phyloP scores from a whole-genome alignment of 805 yeast genomes.

The Saccharomycopsis babjevae region DNA sequence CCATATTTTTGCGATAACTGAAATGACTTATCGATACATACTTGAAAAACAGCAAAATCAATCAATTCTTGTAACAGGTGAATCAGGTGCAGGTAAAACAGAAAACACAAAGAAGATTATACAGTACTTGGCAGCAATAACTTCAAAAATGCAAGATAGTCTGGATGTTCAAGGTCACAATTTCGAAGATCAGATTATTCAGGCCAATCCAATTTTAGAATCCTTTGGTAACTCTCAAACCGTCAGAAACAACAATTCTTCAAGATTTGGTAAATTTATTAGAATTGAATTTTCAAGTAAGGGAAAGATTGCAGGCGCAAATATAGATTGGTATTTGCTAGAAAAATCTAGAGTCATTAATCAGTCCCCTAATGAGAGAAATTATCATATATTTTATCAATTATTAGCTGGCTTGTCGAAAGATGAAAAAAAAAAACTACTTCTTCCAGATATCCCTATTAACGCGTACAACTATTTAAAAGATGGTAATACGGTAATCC shows the following conservation, averaged over 20 bases:
- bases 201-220: slow-evolving; percentile 92
- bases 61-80: slow-evolving; percentile 94
- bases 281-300: slow-evolving; percentile 62
- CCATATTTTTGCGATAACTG: slow-evolving; percentile 86
- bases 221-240: slow-evolving; percentile 97
- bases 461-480: slow-evolving; percentile 68
- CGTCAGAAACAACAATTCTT: slow-evolving; percentile 84
- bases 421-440: slow-evolving; percentile 42
- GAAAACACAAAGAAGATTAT: slow-evolving; percentile 93
- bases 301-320: slow-evolving; percentile 75
- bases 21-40: slow-evolving; percentile 72
- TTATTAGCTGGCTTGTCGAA: slow-evolving; percentile 58
- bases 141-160: slow-evolving; percentile 26
- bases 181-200: slow-evolving; percentile 77
- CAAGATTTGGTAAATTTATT: slow-evolving; percentile 94
- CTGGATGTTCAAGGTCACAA: slow-evolving; percentile 19
- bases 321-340: slow-evolving; percentile 85
- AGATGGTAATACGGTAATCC: slow-evolving; percentile 64
- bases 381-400: slow-evolving; percentile 92
- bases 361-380: slow-evolving; percentile 71
- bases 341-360: slow-evolving; percentile 88
- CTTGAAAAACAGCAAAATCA: slow-evolving; percentile 65
- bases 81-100: slow-evolving; percentile 97
- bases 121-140: slow-evolving; percentile 77
- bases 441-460: slow-evolving; percentile 35